Evolutionary conservation across 352 stramenopile genomes (phyloP), one percentile per base, ranked within the genome.

Genomic region (Phytopythium oedochilum): DNA sequence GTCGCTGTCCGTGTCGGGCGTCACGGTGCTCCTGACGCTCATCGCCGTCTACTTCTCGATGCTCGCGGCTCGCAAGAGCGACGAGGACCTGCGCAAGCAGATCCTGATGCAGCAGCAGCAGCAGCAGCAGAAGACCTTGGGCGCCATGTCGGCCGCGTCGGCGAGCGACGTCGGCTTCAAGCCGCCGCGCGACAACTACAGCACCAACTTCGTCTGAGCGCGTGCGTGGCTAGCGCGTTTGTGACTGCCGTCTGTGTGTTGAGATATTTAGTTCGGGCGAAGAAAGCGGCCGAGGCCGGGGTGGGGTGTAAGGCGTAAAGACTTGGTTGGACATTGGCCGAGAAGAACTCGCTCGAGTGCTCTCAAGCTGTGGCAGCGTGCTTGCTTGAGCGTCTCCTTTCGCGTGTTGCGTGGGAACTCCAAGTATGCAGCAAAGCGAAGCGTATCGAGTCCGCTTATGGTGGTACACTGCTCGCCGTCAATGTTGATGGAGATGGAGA

Each of bases 121-220:
- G 12, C 54, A 57, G 4, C 42, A 71, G 32, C n/a, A 25, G n/a
- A 68, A 68, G 20, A 68, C 57, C 31, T 12, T 61, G 18, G 50
- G 57, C 3, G 57, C 59, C 12, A 49, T 57, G 23, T 46, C 31
- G 9, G 36, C 57, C 35, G 55, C 52, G 26, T n/a, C 44, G 12
- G 66, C 60, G 6, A 57, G 66, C 9, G 53, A 74, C 40, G 55
- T 62, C 22, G 56, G 47, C 15, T 40, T 70, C 14, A 60, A 66
- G 20, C 40, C 57, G 17, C 66, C 60, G 2, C 65, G 61, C 28
- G 57, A 66, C 50, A 73, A 75, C 45, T 75, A 75, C 55, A 75
- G 68, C 28, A 63, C 70, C 22, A 72, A 75, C 22, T 75, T 75
- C 35, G 35, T 75, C 23, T 74, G 60, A 45, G 56, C 59, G 6